phyloP scores from a whole-genome alignment of 2,329 filamentous ascomycete genomes.

The Hymenoscyphus albidus region DNA sequence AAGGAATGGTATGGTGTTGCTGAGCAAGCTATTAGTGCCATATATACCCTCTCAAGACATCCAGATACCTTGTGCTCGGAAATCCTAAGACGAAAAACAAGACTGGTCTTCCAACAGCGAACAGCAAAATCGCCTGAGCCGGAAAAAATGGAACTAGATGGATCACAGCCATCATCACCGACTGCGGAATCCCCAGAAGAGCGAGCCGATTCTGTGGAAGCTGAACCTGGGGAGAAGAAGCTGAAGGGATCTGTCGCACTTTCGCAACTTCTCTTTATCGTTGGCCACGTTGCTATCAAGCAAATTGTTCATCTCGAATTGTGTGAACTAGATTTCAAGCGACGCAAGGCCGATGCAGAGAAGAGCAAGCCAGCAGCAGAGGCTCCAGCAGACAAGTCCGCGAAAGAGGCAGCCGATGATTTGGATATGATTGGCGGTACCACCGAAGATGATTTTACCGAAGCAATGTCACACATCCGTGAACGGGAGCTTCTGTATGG shows the following conservation, averaged over 20 bases:
- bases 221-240: slow-evolving; percentile 37
- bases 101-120: slow-evolving; percentile 61
- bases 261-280: slow-evolving; percentile 89
- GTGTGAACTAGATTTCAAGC: slow-evolving; percentile 97
- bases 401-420: slow-evolving; percentile 74
- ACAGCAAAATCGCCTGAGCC: slow-evolving; percentile 36
- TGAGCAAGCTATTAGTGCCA: slow-evolving; percentile 92
- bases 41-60: slow-evolving; percentile 90
- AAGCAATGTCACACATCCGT: slow-evolving; percentile 79
- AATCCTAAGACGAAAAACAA: slow-evolving; percentile 82
- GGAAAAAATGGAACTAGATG: slow-evolving; percentile 20
- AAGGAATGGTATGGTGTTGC: slow-evolving; percentile 96
- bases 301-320: slow-evolving; percentile 97
- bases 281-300: slow-evolving; percentile 96
- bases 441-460: slow-evolving; percentile 88
- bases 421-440: slow-evolving; percentile 95
- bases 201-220: slow-evolving; percentile 19
- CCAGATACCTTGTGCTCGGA: slow-evolving; percentile 91
- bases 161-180: slow-evolving; percentile 33
- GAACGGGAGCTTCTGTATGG: slow-evolving; percentile 83
- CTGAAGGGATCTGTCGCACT: slow-evolving; percentile 71
- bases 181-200: slow-evolving; percentile 25
- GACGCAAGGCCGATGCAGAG: slow-evolving; percentile 85
- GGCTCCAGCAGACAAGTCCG: slow-evolving; percentile 48
- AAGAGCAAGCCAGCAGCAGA: slow-evolving; percentile 51